Evolutionary conservation across 257 asterid genomes (phyloP).

Genomic region (Solanum gandarillasii): DNA sequence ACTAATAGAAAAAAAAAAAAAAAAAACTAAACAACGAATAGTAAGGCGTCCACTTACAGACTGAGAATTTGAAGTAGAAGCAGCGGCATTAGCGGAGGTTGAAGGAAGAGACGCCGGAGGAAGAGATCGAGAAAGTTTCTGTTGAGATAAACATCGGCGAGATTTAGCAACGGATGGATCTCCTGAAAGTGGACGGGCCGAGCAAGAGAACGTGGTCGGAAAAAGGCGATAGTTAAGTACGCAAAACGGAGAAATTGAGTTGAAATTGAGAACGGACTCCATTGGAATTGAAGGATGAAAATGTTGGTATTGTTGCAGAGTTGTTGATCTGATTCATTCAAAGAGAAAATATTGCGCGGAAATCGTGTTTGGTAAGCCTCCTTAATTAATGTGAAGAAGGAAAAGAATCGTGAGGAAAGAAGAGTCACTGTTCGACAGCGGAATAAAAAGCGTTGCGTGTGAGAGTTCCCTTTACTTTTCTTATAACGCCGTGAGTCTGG

Average conservation of each 20-base stretch:
- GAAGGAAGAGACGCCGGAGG: constrained; percentile 18
- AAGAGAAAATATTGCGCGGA: not conserved
- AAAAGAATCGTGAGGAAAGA: not conserved
- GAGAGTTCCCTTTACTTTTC: not conserved
- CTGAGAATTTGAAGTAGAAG: constrained; percentile 36
- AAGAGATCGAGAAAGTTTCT: constrained; percentile 7
- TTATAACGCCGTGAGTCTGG: not conserved
- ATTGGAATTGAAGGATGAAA: not conserved
- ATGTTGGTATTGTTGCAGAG: not conserved
- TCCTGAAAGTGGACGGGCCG: not conserved
- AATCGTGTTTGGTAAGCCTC: not conserved
- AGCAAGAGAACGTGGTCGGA: constrained; percentile 17
- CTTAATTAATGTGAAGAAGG: not conserved
- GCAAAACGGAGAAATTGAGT: not conserved
- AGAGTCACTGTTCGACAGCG: not conserved
- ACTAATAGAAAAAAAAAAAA: not conserved
- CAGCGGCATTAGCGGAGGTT: constrained; percentile 15
- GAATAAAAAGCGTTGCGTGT: constrained; percentile 2
- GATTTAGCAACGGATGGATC: constrained; percentile 10
- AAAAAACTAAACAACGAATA: not conserved
- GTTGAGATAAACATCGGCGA: constrained; percentile 9
- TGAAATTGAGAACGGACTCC: constrained; percentile 4
- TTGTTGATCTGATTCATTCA: not conserved
- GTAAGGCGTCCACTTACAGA: constrained; percentile 30
- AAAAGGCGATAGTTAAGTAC: not conserved